phyloP scores from a whole-genome alignment of 2,329 filamentous ascomycete genomes.

The Paecilomyces fulvus region DNA sequence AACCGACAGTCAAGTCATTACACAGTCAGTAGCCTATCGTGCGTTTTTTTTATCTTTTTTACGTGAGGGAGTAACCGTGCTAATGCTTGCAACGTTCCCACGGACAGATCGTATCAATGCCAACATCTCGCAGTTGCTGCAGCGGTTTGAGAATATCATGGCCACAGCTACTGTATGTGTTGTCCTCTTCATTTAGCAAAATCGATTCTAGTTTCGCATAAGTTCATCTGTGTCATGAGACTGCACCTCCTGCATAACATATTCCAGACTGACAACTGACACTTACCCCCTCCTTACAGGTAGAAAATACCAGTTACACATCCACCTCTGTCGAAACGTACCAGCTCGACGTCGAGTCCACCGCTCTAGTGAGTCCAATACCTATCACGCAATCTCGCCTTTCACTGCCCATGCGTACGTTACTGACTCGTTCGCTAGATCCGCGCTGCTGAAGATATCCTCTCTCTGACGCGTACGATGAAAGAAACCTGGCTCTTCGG shows the following conservation, averaged over 20 bases:
- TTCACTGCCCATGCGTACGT: neutral
- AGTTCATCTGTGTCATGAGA: neutral
- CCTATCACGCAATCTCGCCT: neutral
- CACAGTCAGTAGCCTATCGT: slow-evolving; percentile 14
- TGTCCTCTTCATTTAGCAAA: slow-evolving; percentile 1
- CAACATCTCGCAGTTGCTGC: slow-evolving; percentile 39
- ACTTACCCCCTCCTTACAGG: slow-evolving; percentile 20
- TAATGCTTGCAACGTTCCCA: slow-evolving; percentile 1
- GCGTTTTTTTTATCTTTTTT: neutral
- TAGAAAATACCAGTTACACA: slow-evolving; percentile 44
- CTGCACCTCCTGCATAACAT: neutral
- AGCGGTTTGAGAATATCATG: slow-evolving; percentile 49
- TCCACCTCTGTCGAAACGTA: slow-evolving; percentile 50
- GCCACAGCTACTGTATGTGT: slow-evolving; percentile 41
- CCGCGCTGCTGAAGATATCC: slow-evolving; percentile 53
- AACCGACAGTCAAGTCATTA: slow-evolving; percentile 20
- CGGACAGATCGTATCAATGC: slow-evolving; percentile 36
- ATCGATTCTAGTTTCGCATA: neutral
- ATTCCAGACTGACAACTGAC: neutral
- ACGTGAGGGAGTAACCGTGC: neutral
- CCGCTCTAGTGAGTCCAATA: slow-evolving; percentile 42
- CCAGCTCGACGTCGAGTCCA: slow-evolving; percentile 51
- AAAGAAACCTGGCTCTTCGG: slow-evolving; percentile 63
- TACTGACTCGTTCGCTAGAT: slow-evolving; percentile 36
- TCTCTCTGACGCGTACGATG: slow-evolving; percentile 52